Base-by-base conservation (phyloP, 345 rosid species). In the Populus deltoides region DNA sequence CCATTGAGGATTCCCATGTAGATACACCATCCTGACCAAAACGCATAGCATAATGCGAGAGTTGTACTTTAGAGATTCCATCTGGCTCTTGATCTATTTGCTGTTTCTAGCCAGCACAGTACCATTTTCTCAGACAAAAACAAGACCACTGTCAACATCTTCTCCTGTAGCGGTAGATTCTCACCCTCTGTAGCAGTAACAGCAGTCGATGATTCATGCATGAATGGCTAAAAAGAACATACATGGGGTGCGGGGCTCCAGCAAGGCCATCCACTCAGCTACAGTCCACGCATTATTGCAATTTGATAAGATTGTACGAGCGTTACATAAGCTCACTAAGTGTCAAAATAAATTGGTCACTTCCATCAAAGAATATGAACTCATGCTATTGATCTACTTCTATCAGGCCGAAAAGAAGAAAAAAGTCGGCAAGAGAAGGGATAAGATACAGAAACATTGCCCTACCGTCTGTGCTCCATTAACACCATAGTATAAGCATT, bases 1-100 rank as follows among this genome's bases (percentile, higher is more conserved):
- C 72, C 25, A 65, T 75, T 81, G 80, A 75, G 75, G 57, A 71
- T 12, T 76, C 76, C 83, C 33, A 76, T n/a, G 77, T 45, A 74
- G 83, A 81, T 77, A 66, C 77, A 82, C 68, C 8, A 31, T 39
- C 71, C 66, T 76, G 76, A 71, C 77, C 67, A 74, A 31, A 68
- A 24, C 43, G 31, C 57, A 57, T 57, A 20, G 2, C 59, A 53
- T 20, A 53, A 20, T 53, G n/a, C 6, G 59, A 53, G 18, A 53
- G 59, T 24, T 3, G 15, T 59, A 9, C 10, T 43, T 43, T 11
- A 1, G 1, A 59, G 63, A 59, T 59, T 59, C 63, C 63, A 59
- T 3, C 63, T 24, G 16, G 63, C 29, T 3, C 27, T n/a, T 3
- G 15, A 20, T 55, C 61, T 20, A 2, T 20, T 55, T 55, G 24